phyloP scores from a whole-genome alignment of 495 filamentous ascomycete genomes.

The Aspergillus steynii region DNA sequence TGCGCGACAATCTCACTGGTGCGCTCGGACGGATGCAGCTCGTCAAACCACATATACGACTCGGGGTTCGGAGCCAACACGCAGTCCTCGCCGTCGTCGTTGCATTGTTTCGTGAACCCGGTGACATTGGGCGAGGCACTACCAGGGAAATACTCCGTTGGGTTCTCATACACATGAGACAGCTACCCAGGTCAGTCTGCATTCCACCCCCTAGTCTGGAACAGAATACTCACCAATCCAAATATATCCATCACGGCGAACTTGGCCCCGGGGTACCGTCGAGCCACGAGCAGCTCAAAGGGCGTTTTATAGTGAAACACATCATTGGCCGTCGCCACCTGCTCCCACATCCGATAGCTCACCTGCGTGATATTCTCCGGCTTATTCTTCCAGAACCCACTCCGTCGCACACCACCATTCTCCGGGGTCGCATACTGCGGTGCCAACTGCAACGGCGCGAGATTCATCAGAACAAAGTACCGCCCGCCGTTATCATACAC shows the following conservation, averaged over 20 bases:
- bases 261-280: slow-evolving; percentile 58
- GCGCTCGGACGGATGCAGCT: slow-evolving; percentile 66
- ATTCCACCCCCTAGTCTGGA: slow-evolving; percentile 1
- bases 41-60: slow-evolving; percentile 59
- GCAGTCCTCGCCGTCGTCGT: slow-evolving; percentile 33
- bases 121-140: slow-evolving; percentile 61
- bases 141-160: slow-evolving; percentile 56
- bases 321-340: slow-evolving; percentile 59
- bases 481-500: slow-evolving; percentile 66
- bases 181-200: slow-evolving; percentile 36
- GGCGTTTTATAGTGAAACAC: slow-evolving; percentile 63
- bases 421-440: slow-evolving; percentile 58
- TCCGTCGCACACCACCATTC: slow-evolving; percentile 50
- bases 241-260: slow-evolving; percentile 67
- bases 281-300: slow-evolving; percentile 49
- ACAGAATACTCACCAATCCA: slow-evolving; percentile 41
- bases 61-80: slow-evolving; percentile 32
- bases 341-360: slow-evolving; percentile 60
- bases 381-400: slow-evolving; percentile 63
- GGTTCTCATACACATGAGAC: slow-evolving; percentile 61
- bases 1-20: slow-evolving; percentile 53
- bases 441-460: slow-evolving; percentile 59
- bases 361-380: slow-evolving; percentile 56
- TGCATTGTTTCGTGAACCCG: slow-evolving; percentile 56
- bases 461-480: slow-evolving; percentile 68